Base-by-base conservation (phyloP, 1,139 yeast genomes). In the Taphrina confusa region DNA sequence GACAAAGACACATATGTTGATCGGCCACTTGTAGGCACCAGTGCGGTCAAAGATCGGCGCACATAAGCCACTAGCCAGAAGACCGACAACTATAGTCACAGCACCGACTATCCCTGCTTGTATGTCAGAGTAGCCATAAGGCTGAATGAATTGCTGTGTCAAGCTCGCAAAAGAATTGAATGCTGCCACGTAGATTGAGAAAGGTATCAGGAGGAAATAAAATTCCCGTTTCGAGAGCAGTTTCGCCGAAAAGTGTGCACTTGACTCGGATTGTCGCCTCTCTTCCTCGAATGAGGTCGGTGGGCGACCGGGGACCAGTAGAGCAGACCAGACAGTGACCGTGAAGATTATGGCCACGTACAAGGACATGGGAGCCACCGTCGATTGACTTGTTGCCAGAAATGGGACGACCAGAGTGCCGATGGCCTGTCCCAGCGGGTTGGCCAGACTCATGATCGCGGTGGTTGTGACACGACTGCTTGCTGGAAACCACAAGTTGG, bases 351-450 rank as follows among this genome's bases (percentile, higher is more conserved):
- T 66, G 33, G 70, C 64, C 61, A 70, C 70, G 28, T 61, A 52
- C 22, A 70, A 68, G 62, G 71, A 58, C 42, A 70, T 65, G 36
- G 56, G 46, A 2, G 69, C 61, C 27, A 65, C 44, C 22, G 65
- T 52, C 20, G 47, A 18, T 4, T 64, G 46, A 16, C 60, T 23
- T 6, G 68, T 60, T n/a, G 71, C 74, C 40, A 72, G 65, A 4
- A 71, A 68, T 1, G 75, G 75, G 9, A 74, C 72, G 5, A 72
- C 71, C 1, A 72, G 67, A 61, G 71, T 71, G 14, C 73, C 75
- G 60, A 72, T 66, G n/a, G 75, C 75, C n/a, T 73, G 75, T 3
- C 75, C 75, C 9, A 72, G 64, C 2, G 75, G 75, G 61, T 71
- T 72, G 3, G 75, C 67, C 40, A 72, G 65, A n/a, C 74, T 69